These are phyloP conservation scores for Basidiobolus meristosporus DNA, from an alignment of 371 early-diverging fungal species.

Conservation along the genomic window DNA sequence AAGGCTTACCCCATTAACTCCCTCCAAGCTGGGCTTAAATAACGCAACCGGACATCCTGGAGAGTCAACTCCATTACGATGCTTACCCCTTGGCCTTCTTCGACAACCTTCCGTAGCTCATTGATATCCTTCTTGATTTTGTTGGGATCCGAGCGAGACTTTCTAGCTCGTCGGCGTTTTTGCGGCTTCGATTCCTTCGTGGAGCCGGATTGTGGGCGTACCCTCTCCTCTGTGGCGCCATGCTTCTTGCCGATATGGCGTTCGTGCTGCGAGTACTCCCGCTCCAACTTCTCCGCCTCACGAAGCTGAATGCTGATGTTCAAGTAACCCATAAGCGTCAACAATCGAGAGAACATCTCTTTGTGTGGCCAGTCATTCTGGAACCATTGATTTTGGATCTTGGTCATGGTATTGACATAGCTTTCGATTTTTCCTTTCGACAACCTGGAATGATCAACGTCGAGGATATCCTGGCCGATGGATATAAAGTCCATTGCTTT, in stretches of 20 bases:
- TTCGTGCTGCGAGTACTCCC: background rate
- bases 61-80: conserved; percentile 40
- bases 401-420: too few species aligned
- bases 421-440: too few species aligned
- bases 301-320: background rate
- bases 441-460: too few species aligned
- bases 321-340: background rate
- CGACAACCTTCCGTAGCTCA: conserved; percentile 24
- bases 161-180: conserved; percentile 6
- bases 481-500: too few species aligned
- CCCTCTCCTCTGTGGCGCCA: conserved; percentile 5
- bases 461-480: too few species aligned
- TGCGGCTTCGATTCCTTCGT: background rate
- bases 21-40: conserved; percentile 37
- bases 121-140: conserved; percentile 11
- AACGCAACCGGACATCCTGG: conserved; percentile 17
- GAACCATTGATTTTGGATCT: too few species aligned
- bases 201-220: background rate
- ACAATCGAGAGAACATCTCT: too few species aligned
- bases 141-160: conserved; percentile 3
- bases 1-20: conserved; percentile 26
- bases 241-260: conserved; percentile 4
- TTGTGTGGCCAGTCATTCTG: too few species aligned
- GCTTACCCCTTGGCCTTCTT: conserved; percentile 29
- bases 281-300: background rate